Evolutionary conservation across 2,329 filamentous ascomycete species (phyloP).

Genomic region (Raffaelea deltoideospora): DNA sequence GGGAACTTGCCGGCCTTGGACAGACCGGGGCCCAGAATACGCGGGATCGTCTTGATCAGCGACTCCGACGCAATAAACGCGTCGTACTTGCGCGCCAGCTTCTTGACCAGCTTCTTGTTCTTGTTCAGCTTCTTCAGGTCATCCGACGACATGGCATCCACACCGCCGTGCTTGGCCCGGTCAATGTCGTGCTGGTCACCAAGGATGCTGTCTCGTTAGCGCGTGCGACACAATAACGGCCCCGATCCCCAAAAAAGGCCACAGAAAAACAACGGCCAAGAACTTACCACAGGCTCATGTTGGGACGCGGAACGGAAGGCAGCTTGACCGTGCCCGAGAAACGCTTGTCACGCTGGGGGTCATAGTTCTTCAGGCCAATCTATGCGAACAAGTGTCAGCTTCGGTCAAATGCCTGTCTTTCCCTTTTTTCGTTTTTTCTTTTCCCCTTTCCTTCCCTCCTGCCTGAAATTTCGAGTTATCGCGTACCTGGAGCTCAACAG

Average conservation of each 20-base stretch:
- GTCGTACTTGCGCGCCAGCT: slow-evolving; percentile 99
- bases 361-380: slow-evolving; percentile 96
- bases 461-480: no score
- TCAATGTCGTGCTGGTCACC: slow-evolving; percentile 92
- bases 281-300: slow-evolving; percentile 12
- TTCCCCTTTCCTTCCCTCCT: no score
- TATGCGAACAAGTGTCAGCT: no score
- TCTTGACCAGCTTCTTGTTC: slow-evolving; percentile 99
- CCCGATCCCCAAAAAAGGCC: no score
- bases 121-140: slow-evolving; percentile 99
- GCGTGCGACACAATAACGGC: no score
- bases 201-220: slow-evolving; percentile 43
- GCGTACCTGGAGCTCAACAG: slow-evolving; percentile 12
- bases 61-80: slow-evolving; percentile 95
- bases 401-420: no score
- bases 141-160: slow-evolving; percentile 96
- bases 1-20: slow-evolving; percentile 99
- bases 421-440: no score
- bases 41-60: slow-evolving; percentile 99
- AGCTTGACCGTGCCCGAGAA: slow-evolving; percentile 99
- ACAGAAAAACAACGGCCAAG: no score
- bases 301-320: slow-evolving; percentile 72
- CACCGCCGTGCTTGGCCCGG: slow-evolving; percentile 96
- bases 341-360: slow-evolving; percentile 99
- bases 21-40: slow-evolving; percentile 96